Percentiles rank a stretch among this genome's conserved stretches.
Conservation (phyloP, 2,329 filamentous ascomycete species). For the Neoarthrinium moseri region DNA sequence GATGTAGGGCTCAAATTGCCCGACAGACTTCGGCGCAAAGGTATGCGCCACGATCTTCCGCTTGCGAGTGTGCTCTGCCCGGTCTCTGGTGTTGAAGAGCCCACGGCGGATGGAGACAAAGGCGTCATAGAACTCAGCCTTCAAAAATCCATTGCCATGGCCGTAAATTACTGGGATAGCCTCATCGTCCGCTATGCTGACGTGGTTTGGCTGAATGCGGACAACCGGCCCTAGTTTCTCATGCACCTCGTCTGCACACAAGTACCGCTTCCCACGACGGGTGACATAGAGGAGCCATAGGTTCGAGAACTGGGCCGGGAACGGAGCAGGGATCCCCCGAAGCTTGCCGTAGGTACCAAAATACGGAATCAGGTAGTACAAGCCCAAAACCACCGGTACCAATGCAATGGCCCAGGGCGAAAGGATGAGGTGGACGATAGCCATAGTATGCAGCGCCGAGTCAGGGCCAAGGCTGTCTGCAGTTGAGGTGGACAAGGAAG, state of each 20-base stretch:
- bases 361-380: conserved; percentile 60
- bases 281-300: conserved; percentile 73
- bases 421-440: conserved; percentile 33
- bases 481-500: no score
- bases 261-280: conserved; percentile 65
- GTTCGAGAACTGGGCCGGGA: conserved; percentile 67
- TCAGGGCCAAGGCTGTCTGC: no score
- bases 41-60: conserved; percentile 86
- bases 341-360: conserved; percentile 52
- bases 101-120: conserved; percentile 86
- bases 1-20: conserved; percentile 88
- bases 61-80: conserved; percentile 81
- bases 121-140: conserved; percentile 84
- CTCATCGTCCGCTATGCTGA: conserved; percentile 77
- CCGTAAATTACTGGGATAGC: conserved; percentile 78
- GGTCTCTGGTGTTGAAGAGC: conserved; percentile 85
- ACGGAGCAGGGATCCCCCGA: conserved; percentile 59
- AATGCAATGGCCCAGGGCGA: conserved; percentile 47
- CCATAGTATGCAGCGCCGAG: no score
- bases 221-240: conserved; percentile 77
- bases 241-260: conserved; percentile 69
- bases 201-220: conserved; percentile 79
- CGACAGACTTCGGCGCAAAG: conserved; percentile 78
- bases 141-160: conserved; percentile 73
- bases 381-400: conserved; percentile 45